Evolutionary conservation across 1,139 yeast genomes (phyloP), one percentile per base, ranked within the genome.

Genomic region (Saccharomyces hybrid): DNA sequence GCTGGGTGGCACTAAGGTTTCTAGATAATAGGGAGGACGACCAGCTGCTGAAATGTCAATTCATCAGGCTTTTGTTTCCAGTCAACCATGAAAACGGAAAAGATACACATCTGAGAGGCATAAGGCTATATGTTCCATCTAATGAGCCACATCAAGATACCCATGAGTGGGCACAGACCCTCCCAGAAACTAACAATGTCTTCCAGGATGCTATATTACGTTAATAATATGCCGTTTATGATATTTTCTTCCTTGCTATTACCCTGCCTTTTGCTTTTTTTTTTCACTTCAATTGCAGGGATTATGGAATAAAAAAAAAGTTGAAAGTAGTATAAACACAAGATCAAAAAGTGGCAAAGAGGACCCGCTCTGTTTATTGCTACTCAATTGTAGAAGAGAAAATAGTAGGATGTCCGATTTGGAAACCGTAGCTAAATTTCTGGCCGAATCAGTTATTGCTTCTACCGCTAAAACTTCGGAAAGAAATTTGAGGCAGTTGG

Each of bases 1-100:
- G 98, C 0, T 95, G 99, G 99, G 80, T 82, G 11, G 86, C 85
- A 62, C 74, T 91, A 11, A 77, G 78, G 2, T 85, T 90, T 68
- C 81, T 81, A 54, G 83, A 84, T 5, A 77, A 80, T 2, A 71
- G 90, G 53, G 74, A 73, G 46, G 83, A 75, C 32, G 83, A 67
- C 48, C 51, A 81, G 1, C 80, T 84, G 0, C 72, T 91, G 54
- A 85, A 87, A 62, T 84, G 97, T 57, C 88, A 86, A 63, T 76
- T 85, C 62, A 72, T 93, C 6, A 81, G 89, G 58, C 67, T 95
- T 28, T 73, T 80, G n/a, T 78, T 95, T 27, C 74, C 84, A 29
- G 81, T 89, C 1, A 95, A 93, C 66, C 97, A 90, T 65, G 98
- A 91, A 67, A 93, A 89, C 67, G 99, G 99, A 49, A 93, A 93